Base-by-base conservation (phyloP, 495 filamentous ascomycete species). In the Neurospora cerealis region DNA sequence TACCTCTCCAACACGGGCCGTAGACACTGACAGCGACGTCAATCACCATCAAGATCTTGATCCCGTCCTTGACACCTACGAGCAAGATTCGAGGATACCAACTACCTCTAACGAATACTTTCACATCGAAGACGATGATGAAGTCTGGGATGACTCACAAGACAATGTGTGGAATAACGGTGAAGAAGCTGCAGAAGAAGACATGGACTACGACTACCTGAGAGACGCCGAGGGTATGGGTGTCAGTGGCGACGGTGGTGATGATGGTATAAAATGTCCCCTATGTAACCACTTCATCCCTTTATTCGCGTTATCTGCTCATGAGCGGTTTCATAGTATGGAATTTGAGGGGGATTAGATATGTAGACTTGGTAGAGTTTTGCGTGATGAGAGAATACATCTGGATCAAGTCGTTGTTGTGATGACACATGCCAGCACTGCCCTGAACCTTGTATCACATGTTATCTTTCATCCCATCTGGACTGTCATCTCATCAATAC, bases 271-370 rank as follows among this genome's bases (percentile, higher is more conserved):
- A 0, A 66, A 76, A 9, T 95, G 93, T 79, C 75, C 76, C 0
- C 74, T 80, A 7, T 96, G 93, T 79, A 90, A 89, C 13, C 87
- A 87, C 19, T 75, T 81, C 6, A 89, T 96, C 72, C 93, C 93
- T 0, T 74, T 83, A 15, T 96, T 95, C 82, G 93, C 93, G 8
- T 86, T 90, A 78, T 75, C 85, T 24, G 93, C 93, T 4, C 93
- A 97, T 81, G 82, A 86, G 74, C 83, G 91, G 70, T 97, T 89
- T 77, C 93, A 97, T 82, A 77, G 75, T 36, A 74, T 86, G 71
- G 82, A 78, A 19, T 17, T 15, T 13, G 78, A 84, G 17, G 73
- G 42, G 28, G 62, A 46, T 39, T 39, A 11, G 9, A 11, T 39
- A 9, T 2, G 38, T 39, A 39, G 38, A 39, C 38, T 39, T 11